phyloP scores from a whole-genome alignment of 192 early-diverging fungal genomes.

The Cetraspora pellucida region DNA sequence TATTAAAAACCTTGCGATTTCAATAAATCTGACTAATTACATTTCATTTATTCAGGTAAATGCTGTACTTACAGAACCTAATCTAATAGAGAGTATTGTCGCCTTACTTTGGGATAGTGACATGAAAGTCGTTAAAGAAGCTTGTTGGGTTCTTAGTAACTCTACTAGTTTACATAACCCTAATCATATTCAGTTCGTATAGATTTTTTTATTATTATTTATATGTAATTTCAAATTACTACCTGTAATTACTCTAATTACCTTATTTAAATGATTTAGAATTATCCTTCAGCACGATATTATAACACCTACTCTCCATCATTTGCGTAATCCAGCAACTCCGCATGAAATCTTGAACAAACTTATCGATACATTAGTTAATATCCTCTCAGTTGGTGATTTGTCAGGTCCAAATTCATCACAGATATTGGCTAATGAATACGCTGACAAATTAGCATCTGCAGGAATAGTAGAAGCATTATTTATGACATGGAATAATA shows the following conservation, averaged over 20 bases:
- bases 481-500: background rate
- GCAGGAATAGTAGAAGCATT: conserved; percentile 13
- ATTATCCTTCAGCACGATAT: conserved; percentile 17
- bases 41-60: conserved; percentile 4
- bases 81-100: conserved; percentile 7
- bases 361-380: conserved; percentile 17
- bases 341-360: conserved; percentile 24
- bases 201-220: background rate
- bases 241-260: background rate
- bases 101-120: conserved; percentile 22
- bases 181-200: background rate
- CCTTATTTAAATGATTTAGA: conserved; percentile 2
- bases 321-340: conserved; percentile 12
- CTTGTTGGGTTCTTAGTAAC: conserved; percentile 21
- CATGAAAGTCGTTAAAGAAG: conserved; percentile 23
- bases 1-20: background rate
- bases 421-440: background rate
- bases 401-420: background rate
- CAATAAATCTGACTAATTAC: background rate
- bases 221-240: too few relatives aligned
- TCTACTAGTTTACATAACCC: conserved; percentile 13
- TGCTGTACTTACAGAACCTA: conserved; percentile 8
- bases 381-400: conserved; percentile 23
- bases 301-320: conserved; percentile 6
- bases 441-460: conserved; percentile 4